Evolutionary conservation across 2,329 filamentous ascomycete genomes (phyloP).

Genomic region (Aphanoascus verrucosus): DNA sequence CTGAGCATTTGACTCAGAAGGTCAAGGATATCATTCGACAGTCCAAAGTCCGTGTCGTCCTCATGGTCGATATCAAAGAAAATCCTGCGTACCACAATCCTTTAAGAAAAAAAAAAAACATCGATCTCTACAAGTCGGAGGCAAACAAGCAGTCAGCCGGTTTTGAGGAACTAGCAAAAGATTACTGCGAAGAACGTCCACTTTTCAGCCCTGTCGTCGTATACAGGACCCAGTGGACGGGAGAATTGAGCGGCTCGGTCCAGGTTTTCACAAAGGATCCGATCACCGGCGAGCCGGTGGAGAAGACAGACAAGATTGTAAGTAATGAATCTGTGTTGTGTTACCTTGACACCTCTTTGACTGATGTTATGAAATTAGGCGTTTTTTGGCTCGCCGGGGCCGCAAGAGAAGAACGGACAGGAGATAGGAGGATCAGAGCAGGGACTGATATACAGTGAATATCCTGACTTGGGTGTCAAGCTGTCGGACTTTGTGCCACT

Average conservation of each 20-base stretch:
- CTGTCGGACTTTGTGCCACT: background rate
- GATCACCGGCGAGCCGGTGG: background rate
- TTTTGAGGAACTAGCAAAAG: background rate
- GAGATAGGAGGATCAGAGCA: background rate
- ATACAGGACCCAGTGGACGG: background rate
- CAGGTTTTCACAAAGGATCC: constrained; percentile 1
- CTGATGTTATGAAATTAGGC: background rate
- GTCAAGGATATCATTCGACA: background rate
- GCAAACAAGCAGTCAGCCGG: background rate
- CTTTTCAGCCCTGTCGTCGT: background rate
- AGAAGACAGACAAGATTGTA: background rate
- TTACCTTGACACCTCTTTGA: background rate
- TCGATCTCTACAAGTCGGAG: background rate
- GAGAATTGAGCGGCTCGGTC: background rate
- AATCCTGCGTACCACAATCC: too few species aligned
- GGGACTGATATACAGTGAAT: background rate
- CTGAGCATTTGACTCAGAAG: background rate
- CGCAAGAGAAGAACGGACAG: background rate
- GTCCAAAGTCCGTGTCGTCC: too few species aligned
- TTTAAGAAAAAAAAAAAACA: background rate
- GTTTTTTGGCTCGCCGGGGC: background rate
- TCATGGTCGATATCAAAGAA: too few species aligned
- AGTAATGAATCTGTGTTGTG: background rate
- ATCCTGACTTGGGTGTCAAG: background rate
- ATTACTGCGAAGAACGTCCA: constrained; percentile 3